phyloP scores from a whole-genome alignment of 495 filamentous ascomycete species.

The Annulohypoxylon stygium region DNA sequence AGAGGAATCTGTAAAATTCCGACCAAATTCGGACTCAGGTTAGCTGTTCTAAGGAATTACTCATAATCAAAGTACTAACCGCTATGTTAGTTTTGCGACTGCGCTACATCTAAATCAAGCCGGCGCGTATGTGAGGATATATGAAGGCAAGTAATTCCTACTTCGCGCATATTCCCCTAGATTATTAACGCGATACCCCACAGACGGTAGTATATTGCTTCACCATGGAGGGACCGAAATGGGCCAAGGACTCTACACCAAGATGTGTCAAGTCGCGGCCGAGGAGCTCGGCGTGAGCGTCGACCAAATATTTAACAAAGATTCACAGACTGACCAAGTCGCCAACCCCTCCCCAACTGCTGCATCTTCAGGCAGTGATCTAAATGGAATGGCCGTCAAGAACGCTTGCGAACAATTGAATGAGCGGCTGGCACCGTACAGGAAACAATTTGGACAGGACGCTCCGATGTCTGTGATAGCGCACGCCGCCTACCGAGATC shows the following conservation, averaged over 20 bases:
- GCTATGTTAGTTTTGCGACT: slow-evolving; percentile 80
- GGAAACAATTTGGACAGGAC: slow-evolving; percentile 75
- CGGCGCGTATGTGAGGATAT: slow-evolving; percentile 84
- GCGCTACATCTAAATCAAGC: slow-evolving; percentile 90
- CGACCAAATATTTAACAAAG: slow-evolving; percentile 77
- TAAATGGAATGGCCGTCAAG: slow-evolving; percentile 89
- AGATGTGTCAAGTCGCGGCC: slow-evolving; percentile 90
- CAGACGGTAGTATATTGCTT: slow-evolving; percentile 87
- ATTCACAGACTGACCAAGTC: slow-evolving; percentile 88
- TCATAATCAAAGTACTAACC: slow-evolving; percentile 4
- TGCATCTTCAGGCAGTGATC: slow-evolving; percentile 84
- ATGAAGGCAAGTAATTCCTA: slow-evolving; percentile 28
- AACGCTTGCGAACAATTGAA: slow-evolving; percentile 87
- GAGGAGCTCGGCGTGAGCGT: slow-evolving; percentile 80
- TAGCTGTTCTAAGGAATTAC: neutral
- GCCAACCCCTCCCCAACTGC: slow-evolving; percentile 88
- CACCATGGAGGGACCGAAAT: slow-evolving; percentile 91
- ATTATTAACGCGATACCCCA: slow-evolving; percentile 44
- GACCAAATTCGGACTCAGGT: slow-evolving; percentile 71
- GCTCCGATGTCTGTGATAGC: slow-evolving; percentile 82
- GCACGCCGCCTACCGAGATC: slow-evolving; percentile 85
- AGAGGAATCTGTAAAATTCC: slow-evolving; percentile 83
- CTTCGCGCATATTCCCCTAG: neutral
- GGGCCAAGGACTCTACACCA: slow-evolving; percentile 91
- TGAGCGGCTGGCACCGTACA: slow-evolving; percentile 80